These are phyloP conservation scores for Pseudozyma pruni DNA, from an alignment of 1,284 basidiomycete species.

Conservation along the genomic window DNA sequence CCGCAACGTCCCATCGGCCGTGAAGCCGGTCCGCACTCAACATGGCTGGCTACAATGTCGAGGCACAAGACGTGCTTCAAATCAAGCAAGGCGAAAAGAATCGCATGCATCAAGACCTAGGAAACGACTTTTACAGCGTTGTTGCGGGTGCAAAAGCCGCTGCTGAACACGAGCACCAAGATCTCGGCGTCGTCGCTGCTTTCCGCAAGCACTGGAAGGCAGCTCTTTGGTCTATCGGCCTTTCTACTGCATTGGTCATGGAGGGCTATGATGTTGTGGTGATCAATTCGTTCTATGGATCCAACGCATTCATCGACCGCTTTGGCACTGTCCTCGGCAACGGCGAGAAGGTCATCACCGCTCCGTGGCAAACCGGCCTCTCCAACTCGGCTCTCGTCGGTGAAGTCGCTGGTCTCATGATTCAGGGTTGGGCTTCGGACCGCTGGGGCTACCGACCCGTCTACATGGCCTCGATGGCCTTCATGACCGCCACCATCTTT, in stretches of 20 bases:
- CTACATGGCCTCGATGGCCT: conserved; percentile 58
- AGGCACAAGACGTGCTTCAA: conserved; percentile 10
- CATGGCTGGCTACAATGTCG: no score
- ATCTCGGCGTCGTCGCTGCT: conserved; percentile 67
- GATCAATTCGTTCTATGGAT: conserved; percentile 58
- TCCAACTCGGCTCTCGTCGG: conserved; percentile 26
- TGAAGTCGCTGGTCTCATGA: conserved; percentile 36
- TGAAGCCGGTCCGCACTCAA: no score
- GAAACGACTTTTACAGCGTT: conserved; percentile 56
- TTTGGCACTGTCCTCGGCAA: conserved; percentile 52
- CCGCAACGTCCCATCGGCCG: no score
- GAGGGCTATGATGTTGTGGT: conserved; percentile 69
- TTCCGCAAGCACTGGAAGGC: conserved; percentile 69
- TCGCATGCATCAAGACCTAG: conserved; percentile 10
- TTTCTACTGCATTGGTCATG: conserved; percentile 70
- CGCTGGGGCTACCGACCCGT: conserved; percentile 48
- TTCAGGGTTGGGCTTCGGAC: conserved; percentile 35
- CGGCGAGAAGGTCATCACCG: conserved; percentile 60
- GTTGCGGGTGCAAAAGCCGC: conserved; percentile 67
- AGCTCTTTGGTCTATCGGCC: conserved; percentile 69
- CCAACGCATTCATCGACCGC: conserved; percentile 50
- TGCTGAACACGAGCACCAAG: conserved; percentile 66
- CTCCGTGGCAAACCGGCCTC: conserved; percentile 70
- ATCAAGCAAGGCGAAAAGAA: conserved; percentile 4
- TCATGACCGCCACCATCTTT: conserved; percentile 66